These are phyloP conservation scores for Musa beccarii DNA, from an alignment of 176 grass and related monocot species.

Conservation along the genomic window DNA sequence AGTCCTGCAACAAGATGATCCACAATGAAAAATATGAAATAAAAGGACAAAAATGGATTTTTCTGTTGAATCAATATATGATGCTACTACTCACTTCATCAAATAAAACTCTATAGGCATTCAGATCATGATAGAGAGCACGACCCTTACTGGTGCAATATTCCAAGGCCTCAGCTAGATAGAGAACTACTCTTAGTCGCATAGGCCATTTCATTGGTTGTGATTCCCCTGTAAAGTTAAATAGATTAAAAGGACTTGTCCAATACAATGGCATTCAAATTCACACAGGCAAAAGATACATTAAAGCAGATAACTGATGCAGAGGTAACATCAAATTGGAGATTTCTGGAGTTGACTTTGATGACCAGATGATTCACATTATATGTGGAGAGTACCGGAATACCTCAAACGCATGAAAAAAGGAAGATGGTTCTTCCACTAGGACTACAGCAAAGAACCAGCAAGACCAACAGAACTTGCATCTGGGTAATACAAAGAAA, in stretches of 20 bases:
- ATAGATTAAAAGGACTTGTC: slow-evolving; percentile 4
- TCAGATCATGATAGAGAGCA: slow-evolving; percentile 96
- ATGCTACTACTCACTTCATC: slow-evolving; percentile 60
- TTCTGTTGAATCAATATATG: slow-evolving; percentile 8
- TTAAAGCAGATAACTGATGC: neutral
- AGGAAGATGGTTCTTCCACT: too few relatives aligned
- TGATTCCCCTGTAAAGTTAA: slow-evolving; percentile 70
- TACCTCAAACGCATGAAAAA: too few relatives aligned
- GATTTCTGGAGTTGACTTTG: neutral
- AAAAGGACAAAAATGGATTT: slow-evolving; percentile 19
- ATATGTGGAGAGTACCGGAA: too few relatives aligned
- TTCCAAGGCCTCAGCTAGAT: slow-evolving; percentile 88
- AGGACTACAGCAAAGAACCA: neutral
- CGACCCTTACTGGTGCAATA: slow-evolving; percentile 81
- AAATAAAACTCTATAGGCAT: slow-evolving; percentile 96
- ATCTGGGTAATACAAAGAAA: neutral
- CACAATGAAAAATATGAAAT: slow-evolving; percentile 16
- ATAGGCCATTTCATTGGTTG: slow-evolving; percentile 99
- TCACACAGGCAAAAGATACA: neutral
- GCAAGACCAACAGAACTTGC: neutral
- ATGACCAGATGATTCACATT: too few relatives aligned
- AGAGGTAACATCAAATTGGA: neutral
- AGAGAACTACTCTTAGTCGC: slow-evolving; percentile 90
- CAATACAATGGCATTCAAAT: neutral
- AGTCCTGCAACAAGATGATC: slow-evolving; percentile 46